A percentile compares a stretch with the other conserved stretches of the same genome.
These are phyloP conservation scores for Tolypocladium guangdongense DNA, from an alignment of 2,329 filamentous ascomycete species.

Conservation along the genomic window DNA sequence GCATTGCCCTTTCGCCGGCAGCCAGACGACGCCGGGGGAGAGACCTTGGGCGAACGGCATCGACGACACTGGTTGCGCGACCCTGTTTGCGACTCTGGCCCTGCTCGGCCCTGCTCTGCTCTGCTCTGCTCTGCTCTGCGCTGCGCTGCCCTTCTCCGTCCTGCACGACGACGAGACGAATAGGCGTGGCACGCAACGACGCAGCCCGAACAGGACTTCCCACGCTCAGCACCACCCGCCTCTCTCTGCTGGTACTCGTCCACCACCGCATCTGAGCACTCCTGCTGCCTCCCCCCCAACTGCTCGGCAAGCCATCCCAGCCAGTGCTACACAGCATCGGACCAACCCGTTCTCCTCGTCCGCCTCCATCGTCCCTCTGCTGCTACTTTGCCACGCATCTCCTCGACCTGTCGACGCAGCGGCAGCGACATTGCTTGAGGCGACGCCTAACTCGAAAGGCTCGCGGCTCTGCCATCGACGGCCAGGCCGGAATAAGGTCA, in stretches of 20 bases:
- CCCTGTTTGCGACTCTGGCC: too few species aligned
- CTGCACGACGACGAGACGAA: background rate
- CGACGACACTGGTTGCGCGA: background rate
- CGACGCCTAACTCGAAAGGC: background rate
- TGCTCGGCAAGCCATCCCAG: constrained; percentile 1
- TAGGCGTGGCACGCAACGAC: background rate
- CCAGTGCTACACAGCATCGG: constrained; percentile 2
- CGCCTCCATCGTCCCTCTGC: background rate
- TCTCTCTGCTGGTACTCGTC: background rate
- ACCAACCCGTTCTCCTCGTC: background rate
- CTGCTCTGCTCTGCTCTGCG: background rate
- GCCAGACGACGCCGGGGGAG: background rate
- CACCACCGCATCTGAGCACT: background rate
- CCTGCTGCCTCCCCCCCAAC: background rate
- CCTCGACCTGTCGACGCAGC: background rate
- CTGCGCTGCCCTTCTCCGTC: background rate
- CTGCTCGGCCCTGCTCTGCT: too few species aligned
- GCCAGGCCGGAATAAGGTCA: background rate
- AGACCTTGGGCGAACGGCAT: background rate
- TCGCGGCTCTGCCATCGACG: background rate
- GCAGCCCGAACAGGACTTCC: background rate
- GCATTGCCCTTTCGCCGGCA: background rate
- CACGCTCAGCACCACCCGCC: background rate
- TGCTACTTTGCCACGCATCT: background rate
- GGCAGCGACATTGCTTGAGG: background rate